phyloP scores from a whole-genome alignment of 208 protist genomes.

The Trypanosoma avium region DNA sequence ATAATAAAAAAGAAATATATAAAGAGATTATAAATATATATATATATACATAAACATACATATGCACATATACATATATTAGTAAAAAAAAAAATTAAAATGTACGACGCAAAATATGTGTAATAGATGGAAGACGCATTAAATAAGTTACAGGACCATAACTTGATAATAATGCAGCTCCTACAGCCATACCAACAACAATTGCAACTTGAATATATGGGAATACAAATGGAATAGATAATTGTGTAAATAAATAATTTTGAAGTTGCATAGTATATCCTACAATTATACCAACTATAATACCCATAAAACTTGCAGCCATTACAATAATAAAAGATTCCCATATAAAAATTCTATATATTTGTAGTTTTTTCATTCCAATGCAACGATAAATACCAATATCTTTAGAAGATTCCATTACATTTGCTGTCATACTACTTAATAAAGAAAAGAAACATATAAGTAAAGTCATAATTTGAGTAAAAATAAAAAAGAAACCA shows the following conservation, averaged over 20 bases:
- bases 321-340: conserved; percentile 95
- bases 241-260: conserved; percentile 86
- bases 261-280: conserved; percentile 93
- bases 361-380: conserved; percentile 70
- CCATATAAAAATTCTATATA: conserved; percentile 93
- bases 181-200: conserved; percentile 42
- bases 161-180: conserved; percentile 55
- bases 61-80: not conserved
- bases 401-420: conserved; percentile 94
- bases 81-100: conserved; percentile 7
- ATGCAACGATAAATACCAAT: conserved; percentile 94
- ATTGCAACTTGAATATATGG: conserved; percentile 79
- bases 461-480: conserved; percentile 85
- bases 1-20: conserved; percentile 2
- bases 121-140: conserved; percentile 55
- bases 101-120: conserved; percentile 61
- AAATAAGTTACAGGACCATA: conserved; percentile 55
- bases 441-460: conserved; percentile 95
- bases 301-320: conserved; percentile 83
- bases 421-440: conserved; percentile 92
- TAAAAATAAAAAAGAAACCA: conserved; percentile 91
- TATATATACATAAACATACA: not conserved
- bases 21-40: not conserved
- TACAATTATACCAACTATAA: conserved; percentile 86
- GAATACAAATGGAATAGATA: conserved; percentile 90